Evolutionary conservation across 495 filamentous ascomycete species (phyloP).

Genomic region (Chaetomium tenue): DNA sequence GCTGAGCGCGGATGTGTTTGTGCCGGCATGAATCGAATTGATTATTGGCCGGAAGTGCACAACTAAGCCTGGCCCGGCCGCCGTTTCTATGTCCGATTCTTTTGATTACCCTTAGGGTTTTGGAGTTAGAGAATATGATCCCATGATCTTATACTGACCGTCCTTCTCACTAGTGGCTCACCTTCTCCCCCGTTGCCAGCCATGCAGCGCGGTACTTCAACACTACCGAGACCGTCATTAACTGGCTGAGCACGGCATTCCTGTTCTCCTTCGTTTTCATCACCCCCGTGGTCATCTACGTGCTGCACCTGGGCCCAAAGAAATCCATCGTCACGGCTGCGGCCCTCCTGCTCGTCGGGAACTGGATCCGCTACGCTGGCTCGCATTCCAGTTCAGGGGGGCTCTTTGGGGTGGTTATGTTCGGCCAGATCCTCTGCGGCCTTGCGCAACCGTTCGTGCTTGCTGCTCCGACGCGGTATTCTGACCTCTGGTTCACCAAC

Average conservation of each 20-base stretch:
- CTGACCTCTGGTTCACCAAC: conserved; percentile 91
- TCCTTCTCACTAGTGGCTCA: conserved; percentile 71
- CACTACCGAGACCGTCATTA: conserved; percentile 73
- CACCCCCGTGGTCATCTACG: conserved; percentile 72
- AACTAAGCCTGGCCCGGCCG: neutral
- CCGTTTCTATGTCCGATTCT: neutral
- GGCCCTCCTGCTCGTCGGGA: conserved; percentile 71
- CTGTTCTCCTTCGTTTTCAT: conserved; percentile 77
- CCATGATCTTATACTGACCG: conserved; percentile 6
- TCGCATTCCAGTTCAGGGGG: conserved; percentile 56
- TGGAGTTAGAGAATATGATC: neutral
- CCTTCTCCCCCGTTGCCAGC: conserved; percentile 81
- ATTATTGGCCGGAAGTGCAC: neutral
- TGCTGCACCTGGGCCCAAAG: conserved; percentile 77
- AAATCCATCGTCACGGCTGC: conserved; percentile 71
- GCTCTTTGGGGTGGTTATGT: conserved; percentile 73
- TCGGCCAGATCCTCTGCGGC: conserved; percentile 91
- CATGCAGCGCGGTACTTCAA: conserved; percentile 72
- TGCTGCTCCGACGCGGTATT: conserved; percentile 84
- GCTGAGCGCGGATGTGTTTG: neutral
- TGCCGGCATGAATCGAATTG: neutral
- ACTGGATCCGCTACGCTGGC: conserved; percentile 91
- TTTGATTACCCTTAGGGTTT: neutral
- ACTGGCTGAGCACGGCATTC: conserved; percentile 88
- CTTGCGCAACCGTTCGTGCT: conserved; percentile 91